phyloP scores from a whole-genome alignment of 2,329 filamentous ascomycete species.

The Elsinoe arachidis region DNA sequence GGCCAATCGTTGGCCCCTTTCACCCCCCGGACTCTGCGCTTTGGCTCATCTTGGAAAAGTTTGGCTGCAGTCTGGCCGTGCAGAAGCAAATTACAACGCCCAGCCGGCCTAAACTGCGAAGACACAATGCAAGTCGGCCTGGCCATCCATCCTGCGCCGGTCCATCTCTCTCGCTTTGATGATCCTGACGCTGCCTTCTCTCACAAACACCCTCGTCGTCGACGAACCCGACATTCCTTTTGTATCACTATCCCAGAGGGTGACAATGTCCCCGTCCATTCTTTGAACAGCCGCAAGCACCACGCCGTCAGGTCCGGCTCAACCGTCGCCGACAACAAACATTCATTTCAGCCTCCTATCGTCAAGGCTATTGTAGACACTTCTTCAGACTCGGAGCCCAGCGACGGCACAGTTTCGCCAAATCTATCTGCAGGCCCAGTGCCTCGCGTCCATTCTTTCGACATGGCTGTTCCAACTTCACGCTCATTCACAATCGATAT shows the following conservation, averaged over 20 bases:
- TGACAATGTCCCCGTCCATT: conserved; percentile 11
- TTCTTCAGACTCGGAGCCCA: background rate
- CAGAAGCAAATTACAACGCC: conserved; percentile 6
- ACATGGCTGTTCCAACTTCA: conserved; percentile 13
- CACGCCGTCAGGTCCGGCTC: conserved; percentile 4
- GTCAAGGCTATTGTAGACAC: conserved; percentile 12
- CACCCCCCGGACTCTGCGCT: conserved; percentile 1
- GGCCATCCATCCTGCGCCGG: conserved; percentile 2
- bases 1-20: conserved; percentile 11
- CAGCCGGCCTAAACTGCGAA: background rate
- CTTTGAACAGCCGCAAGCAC: conserved; percentile 6
- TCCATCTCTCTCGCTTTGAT: conserved; percentile 4
- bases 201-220: conserved; percentile 11
- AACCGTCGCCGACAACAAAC: conserved; percentile 11
- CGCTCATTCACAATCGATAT: conserved; percentile 11
- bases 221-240: conserved; percentile 3
- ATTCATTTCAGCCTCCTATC: conserved; percentile 11
- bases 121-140: background rate
- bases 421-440: conserved; percentile 12
- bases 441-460: conserved; percentile 18
- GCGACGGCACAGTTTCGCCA: conserved; percentile 6
- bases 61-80: conserved; percentile 2
- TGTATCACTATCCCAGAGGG: conserved; percentile 11
- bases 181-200: background rate
- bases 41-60: conserved; percentile 5